Evolutionary conservation across 2,329 filamentous ascomycete genomes (phyloP), one percentile per base, ranked within the genome.

Genomic region (Exophiala sp.): DNA sequence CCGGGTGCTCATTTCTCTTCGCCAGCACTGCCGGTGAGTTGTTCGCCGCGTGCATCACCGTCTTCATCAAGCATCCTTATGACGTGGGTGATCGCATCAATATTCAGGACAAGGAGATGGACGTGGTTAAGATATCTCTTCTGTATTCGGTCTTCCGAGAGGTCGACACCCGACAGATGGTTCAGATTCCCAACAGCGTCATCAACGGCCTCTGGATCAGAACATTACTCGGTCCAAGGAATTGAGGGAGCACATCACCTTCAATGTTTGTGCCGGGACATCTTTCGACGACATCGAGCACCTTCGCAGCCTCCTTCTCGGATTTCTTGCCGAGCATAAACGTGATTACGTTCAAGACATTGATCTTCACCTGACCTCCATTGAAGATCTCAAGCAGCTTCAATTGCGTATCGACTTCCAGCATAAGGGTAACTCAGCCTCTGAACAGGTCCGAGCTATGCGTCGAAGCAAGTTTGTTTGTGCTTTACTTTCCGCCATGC

Each of bases 121-220:
- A 62, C 46, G 68, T 71, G 9, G 65, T 63, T 43, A 64, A 64
- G 21, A 65, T 67, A 45, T 71, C 67, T 1, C 65, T 71, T 1
- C 59, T 69, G 6, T 69, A 70, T 57, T 70, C 67, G 11, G 63
- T 70, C 35, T 71, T 71, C 58, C 58, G 63, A 8, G 63, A 68
- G n/a, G 62, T 69, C 16, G 63, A 66, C 46, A 66, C 63, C 49
- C 62, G 63, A 46, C 61, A 62, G 29, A 62, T 67, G 35, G 53
- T 69, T 7, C 68, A 70, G 44, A 68, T 71, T 43, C 67, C 69
- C 5, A 69, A 72, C 57, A 66, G 63, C 35, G 58, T 69, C 32
- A 66, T 68, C 32, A 71, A 69, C 52, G 65, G 59, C 11, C 58
- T 67, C n/a, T 71, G 65, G 66, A 69, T 72, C 49, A 71, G 55